Conservation (phyloP, 164 flowering plant species). For the Kalanchoe fedtschenkoi region DNA sequence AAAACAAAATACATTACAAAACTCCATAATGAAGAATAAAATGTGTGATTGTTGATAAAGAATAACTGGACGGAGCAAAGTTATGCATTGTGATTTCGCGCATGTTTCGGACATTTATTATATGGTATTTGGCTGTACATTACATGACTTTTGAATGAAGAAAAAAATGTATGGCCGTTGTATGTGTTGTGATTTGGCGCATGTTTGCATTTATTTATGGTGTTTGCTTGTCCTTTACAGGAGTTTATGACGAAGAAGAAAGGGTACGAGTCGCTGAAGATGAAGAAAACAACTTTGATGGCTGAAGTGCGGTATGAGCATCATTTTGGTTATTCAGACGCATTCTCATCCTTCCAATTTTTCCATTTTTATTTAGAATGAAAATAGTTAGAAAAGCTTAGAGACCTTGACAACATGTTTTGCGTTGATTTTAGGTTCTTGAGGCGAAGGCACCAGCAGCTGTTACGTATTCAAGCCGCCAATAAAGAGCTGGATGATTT, state of each 20-base stretch:
- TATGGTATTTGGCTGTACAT: no score
- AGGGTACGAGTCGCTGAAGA: background rate
- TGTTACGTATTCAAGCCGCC: background rate
- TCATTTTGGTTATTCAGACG: background rate
- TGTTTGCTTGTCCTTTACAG: background rate
- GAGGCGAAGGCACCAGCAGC: background rate
- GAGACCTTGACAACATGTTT: background rate
- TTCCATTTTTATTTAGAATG: no score
- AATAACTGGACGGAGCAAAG: no score
- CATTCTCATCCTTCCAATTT: background rate
- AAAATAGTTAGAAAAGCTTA: background rate
- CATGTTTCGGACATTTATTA: no score
- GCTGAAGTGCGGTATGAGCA: background rate
- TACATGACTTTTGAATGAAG: no score
- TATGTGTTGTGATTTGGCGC: no score
- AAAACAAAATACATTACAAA: no score
- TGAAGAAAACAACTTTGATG: background rate
- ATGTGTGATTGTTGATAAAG: no score
- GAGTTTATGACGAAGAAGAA: background rate
- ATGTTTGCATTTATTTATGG: no score
- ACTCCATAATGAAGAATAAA: no score
- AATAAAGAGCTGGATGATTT: background rate
- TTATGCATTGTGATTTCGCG: no score
- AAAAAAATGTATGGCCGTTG: no score
- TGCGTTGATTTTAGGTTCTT: background rate